These are phyloP conservation scores for Tolypocladium guangdongense DNA, from an alignment of 2,329 filamentous ascomycete genomes.

Conservation along the genomic window DNA sequence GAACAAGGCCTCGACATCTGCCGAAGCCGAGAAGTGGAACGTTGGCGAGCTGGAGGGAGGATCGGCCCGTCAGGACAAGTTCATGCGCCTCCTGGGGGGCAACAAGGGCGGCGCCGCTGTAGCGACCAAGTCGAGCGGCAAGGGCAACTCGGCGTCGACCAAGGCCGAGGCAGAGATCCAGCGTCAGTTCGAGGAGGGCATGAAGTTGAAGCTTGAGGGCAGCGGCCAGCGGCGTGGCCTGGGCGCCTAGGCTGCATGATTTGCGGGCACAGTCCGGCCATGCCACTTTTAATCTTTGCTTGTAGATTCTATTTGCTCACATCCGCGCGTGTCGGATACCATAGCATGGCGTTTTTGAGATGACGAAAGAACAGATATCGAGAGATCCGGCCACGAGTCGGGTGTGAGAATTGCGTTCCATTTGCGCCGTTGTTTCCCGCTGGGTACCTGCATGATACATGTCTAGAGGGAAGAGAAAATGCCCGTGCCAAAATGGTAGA, in stretches of 20 bases:
- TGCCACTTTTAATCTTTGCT: neutral
- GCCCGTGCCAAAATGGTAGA: neutral
- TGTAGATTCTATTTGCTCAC: neutral
- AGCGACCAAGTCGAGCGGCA: conserved; percentile 3
- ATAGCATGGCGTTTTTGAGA: neutral
- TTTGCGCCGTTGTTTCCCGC: neutral
- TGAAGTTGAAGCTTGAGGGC: conserved; percentile 43
- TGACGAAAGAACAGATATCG: neutral
- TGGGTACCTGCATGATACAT: neutral
- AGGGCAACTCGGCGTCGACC: conserved; percentile 21
- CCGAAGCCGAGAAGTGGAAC: conserved; percentile 37
- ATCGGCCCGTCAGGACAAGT: conserved; percentile 41
- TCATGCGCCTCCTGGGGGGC: conserved; percentile 43
- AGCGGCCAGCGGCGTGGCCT: conserved; percentile 39
- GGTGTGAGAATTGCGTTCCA: neutral
- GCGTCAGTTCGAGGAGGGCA: conserved; percentile 44
- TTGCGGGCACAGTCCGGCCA: neutral
- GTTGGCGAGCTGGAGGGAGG: conserved; percentile 41
- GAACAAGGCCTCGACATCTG: conserved; percentile 8
- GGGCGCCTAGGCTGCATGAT: conserved; percentile 28
- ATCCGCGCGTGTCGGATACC: neutral
- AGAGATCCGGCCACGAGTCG: neutral
- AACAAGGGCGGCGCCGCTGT: conserved; percentile 30
- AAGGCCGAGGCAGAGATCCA: conserved; percentile 42
- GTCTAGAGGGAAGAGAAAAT: neutral